These are phyloP conservation scores for Sordariomycetes sp. DNA, from an alignment of 2,329 filamentous ascomycete species.

Conservation along the genomic window DNA sequence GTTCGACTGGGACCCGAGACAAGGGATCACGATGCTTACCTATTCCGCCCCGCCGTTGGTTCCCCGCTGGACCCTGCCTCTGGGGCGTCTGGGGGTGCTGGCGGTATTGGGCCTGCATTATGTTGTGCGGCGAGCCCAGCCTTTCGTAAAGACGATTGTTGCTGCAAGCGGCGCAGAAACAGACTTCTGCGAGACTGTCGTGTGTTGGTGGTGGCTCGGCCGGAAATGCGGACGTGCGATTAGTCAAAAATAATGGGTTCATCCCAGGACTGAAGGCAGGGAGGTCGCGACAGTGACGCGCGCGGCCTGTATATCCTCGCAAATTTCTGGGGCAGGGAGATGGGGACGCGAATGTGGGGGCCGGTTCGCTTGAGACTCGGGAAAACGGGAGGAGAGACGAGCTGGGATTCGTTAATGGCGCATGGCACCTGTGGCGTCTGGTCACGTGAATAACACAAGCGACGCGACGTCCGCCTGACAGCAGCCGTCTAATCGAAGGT, in stretches of 20 bases:
- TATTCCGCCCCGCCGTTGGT: slow-evolving; percentile 37
- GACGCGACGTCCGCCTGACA: too few species aligned
- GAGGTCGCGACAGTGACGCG: slow-evolving; percentile 1
- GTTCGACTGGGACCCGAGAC: background rate
- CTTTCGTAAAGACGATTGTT: slow-evolving; percentile 5
- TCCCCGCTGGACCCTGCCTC: slow-evolving; percentile 31
- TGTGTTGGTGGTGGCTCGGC: slow-evolving; percentile 1
- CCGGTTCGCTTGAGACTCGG: slow-evolving; percentile 3
- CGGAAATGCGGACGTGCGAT: slow-evolving; percentile 1
- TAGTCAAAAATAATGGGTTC: background rate
- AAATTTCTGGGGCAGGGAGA: slow-evolving; percentile 4
- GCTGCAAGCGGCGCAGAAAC: slow-evolving; percentile 4
- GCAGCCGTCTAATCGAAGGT: background rate
- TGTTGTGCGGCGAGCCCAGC: slow-evolving; percentile 9
- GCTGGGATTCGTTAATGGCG: background rate
- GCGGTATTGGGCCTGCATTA: slow-evolving; percentile 41
- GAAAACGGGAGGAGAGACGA: background rate
- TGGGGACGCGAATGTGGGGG: background rate
- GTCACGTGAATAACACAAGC: background rate
- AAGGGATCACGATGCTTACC: slow-evolving; percentile 22
- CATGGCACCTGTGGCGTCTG: background rate
- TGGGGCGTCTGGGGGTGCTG: slow-evolving; percentile 35
- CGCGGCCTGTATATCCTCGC: background rate
- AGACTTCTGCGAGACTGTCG: slow-evolving; percentile 4
- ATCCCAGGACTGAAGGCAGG: slow-evolving; percentile 1